These are phyloP conservation scores for Mycena capillaripes DNA, from an alignment of 768 basidiomycete genomes.

Conservation along the genomic window DNA sequence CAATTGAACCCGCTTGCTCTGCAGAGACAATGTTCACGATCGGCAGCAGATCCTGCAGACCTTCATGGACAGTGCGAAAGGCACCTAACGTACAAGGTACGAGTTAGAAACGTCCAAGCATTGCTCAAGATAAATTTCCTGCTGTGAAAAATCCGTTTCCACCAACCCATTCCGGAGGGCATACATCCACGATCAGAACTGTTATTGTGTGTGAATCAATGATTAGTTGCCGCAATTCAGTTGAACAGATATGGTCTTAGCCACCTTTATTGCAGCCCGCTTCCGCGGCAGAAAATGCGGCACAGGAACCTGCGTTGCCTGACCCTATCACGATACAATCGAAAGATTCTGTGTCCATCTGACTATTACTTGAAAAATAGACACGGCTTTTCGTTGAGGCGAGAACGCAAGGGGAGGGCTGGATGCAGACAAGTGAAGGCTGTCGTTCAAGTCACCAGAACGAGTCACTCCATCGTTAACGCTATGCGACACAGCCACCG, in stretches of 20 bases:
- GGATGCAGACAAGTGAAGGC: neutral
- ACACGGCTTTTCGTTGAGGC: too few relatives aligned
- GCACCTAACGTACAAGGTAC: conserved; percentile 6
- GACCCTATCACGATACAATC: conserved; percentile 65
- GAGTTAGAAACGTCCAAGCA: neutral
- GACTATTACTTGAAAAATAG: neutral
- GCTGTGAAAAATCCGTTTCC: conserved; percentile 84
- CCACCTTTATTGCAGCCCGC: conserved; percentile 67
- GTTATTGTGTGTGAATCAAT: conserved; percentile 7
- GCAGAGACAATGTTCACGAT: conserved; percentile 64
- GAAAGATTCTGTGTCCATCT: conserved; percentile 36
- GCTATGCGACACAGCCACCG: conserved; percentile 8
- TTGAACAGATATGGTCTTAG: conserved; percentile 24
- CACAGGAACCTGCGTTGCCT: conserved; percentile 67
- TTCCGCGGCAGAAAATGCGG: conserved; percentile 72
- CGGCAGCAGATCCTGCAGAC: conserved; percentile 70
- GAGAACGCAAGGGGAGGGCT: neutral
- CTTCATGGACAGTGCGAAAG: conserved; percentile 70
- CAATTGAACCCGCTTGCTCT: conserved; percentile 60
- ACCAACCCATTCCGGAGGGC: conserved; percentile 73
- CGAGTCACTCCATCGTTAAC: neutral
- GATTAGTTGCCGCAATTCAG: conserved; percentile 3
- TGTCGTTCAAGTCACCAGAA: too few relatives aligned
- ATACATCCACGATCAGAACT: conserved; percentile 78
- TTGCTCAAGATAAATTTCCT: conserved; percentile 45